Evolutionary conservation across 73 alveolate genomes (phyloP).

Genomic region (Diophrys appendiculata): DNA sequence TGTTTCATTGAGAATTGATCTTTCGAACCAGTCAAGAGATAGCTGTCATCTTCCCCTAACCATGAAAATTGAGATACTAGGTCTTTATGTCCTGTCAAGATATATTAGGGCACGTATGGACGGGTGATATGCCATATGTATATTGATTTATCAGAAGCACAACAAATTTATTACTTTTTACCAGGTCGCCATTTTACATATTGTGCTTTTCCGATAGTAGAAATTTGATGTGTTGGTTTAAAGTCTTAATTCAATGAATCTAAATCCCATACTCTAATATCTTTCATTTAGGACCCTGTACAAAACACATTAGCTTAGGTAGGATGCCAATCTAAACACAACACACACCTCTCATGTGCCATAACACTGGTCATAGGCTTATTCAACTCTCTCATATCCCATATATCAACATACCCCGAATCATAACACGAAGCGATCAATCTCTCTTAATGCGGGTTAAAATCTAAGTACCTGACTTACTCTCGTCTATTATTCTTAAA

Average conservation of each 20-base stretch:
- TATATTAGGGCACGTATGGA: slow-evolving; percentile 4
- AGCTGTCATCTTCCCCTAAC: background rate
- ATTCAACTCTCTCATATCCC: slow-evolving; percentile 27
- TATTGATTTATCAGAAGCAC: slow-evolving; percentile 2
- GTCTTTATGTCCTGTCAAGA: background rate
- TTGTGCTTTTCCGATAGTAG: slow-evolving; percentile 19
- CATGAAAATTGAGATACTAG: slow-evolving; percentile 3
- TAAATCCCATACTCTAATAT: slow-evolving; percentile 33
- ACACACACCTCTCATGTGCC: slow-evolving; percentile 25
- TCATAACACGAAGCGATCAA: slow-evolving; percentile 37
- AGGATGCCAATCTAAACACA: slow-evolving; percentile 50
- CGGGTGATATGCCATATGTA: background rate
- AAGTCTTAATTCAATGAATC: background rate
- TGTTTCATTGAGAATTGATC: background rate
- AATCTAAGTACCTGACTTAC: slow-evolving; percentile 25
- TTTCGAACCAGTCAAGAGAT: background rate
- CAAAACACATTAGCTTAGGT: slow-evolving; percentile 10
- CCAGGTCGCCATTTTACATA: slow-evolving; percentile 23
- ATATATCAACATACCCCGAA: slow-evolving; percentile 31
- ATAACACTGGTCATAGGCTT: background rate
- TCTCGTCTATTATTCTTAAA: slow-evolving; percentile 29
- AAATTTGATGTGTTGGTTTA: slow-evolving; percentile 1
- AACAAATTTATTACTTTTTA: background rate
- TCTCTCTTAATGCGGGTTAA: slow-evolving; percentile 34
- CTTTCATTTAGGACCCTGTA: slow-evolving; percentile 31